Conservation (phyloP, 2,329 filamentous ascomycete species). For the Neoarthrinium moseri region DNA sequence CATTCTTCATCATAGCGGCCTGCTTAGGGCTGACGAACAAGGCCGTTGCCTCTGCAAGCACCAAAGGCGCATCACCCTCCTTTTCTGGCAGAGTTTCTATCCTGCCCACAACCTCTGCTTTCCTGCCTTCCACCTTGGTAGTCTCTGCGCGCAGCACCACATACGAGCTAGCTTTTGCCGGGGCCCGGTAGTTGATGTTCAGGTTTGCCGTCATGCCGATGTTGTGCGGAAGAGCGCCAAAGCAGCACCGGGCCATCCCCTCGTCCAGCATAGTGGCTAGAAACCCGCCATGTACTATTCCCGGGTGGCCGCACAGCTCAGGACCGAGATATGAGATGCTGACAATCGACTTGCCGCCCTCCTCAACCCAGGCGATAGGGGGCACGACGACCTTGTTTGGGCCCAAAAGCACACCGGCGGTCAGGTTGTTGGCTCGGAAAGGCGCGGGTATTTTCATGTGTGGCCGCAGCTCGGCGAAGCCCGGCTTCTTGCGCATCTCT, state of each 20-base stretch:
- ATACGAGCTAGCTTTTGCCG: slow-evolving; percentile 72
- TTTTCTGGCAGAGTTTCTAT: slow-evolving; percentile 71
- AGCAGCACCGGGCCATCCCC: slow-evolving; percentile 82
- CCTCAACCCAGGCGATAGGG: slow-evolving; percentile 73
- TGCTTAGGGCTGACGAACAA: slow-evolving; percentile 87
- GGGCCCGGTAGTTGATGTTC: slow-evolving; percentile 78
- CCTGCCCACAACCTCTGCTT: slow-evolving; percentile 88
- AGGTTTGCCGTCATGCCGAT: slow-evolving; percentile 85
- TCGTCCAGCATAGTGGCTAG: slow-evolving; percentile 93
- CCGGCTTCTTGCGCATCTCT: slow-evolving; percentile 64
- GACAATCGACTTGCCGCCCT: slow-evolving; percentile 66
- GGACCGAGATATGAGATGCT: slow-evolving; percentile 75
- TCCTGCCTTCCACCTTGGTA: slow-evolving; percentile 83
- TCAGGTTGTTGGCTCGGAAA: slow-evolving; percentile 74
- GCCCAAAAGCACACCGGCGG: slow-evolving; percentile 75
- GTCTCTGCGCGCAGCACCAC: slow-evolving; percentile 79
- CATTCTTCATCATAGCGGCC: slow-evolving; percentile 53
- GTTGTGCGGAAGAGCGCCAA: slow-evolving; percentile 82
- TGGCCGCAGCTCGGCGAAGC: slow-evolving; percentile 74
- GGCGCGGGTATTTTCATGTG: slow-evolving; percentile 79
- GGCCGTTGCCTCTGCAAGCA: slow-evolving; percentile 80
- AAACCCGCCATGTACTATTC: slow-evolving; percentile 86
- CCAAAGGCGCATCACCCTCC: slow-evolving; percentile 59
- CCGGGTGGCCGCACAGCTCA: slow-evolving; percentile 84
- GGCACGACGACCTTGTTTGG: slow-evolving; percentile 76